Base-by-base conservation (phyloP, 441 rosid species). In the Brassica balearica region DNA sequence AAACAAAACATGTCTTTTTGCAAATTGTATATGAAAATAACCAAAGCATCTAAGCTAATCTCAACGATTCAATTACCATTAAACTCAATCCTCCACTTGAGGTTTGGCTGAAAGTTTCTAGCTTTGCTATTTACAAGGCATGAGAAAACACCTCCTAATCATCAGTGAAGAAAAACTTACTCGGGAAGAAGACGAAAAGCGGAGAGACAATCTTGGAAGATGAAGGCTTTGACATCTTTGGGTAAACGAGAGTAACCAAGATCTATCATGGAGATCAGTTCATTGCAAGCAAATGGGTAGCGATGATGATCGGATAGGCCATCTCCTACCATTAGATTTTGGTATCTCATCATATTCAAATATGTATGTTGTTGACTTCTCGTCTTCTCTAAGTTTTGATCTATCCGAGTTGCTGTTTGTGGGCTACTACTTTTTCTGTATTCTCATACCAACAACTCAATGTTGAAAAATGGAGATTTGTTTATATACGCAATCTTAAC, bases 121-220 rank as follows among this genome's bases (percentile, higher is more conserved):
- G 9, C 62, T 29, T 8, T 20, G 11, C 22, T 55, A 55, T 56
- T 56, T 19, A 68, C 34, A 17, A 12, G 11, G 7, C 15, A 17
- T 48, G 10, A 48, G 5, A 14, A 20, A 20, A 58, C 62, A 58
- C 19, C 25, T 22, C 27, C 12, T 17, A 58, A 58, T 20, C 36
- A 70, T n/a, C 36, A 23, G 12, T 10, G 41, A 34, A 34, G 41
- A 11, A 25, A 72, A n/a, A 20, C 87, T 82, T 84, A 91, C 98
- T 80, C 72, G 51, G 98, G 91, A 77, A 94, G 93, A 64, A 90
- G 86, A 70, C 92, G 93, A 73, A 90, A 88, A 85, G 97, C 91
- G 29, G 91, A 3, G 82, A 89, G 89, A 25, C 84, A 80, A 82
- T 95, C 92, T 14, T 74, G 87, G 66, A 91, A 86, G 87, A 95